Base-by-base conservation (phyloP, 192 early-diverging fungal genomes). In the Gamsiella multidivaricata region DNA sequence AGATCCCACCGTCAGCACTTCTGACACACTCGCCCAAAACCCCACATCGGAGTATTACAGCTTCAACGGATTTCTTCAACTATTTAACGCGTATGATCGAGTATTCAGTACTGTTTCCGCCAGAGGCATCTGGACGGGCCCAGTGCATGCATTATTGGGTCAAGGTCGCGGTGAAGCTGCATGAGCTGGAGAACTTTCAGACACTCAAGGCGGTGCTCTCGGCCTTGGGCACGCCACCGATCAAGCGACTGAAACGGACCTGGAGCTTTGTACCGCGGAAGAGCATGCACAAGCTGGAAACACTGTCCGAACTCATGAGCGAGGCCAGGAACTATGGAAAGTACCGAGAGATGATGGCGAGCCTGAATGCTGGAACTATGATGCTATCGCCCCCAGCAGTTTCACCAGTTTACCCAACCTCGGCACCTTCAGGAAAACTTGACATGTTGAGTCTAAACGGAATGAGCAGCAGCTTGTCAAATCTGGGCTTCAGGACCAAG, bases 11-110 rank as follows among this genome's bases (percentile, higher is more conserved):
- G 5, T 41, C 65, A 4, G 85, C 91, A 25, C 62, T 94, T 3
- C 39, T 91, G 15, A 58, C 67, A 5, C 91, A 94, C 62, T 88
- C 88, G 2, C 81, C 91, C 0, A 84, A 87, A 23, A 71, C 81
- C 23, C 90, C 90, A 0, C 81, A 89, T 46, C 79, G 82, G n/a
- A 80, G 82, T 2, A 84, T 94, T 11, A 87, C 86, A 29, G 87
- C 86, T 0, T 86, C 84, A 15, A 87, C 93, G 17, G 92, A 93
- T 56, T 91, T 91, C 79, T 94, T 94, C 87, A 94, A 94, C 64
- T 93, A 90, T 63, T 54, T 93, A 9, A 90, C 92, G n/a, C 83
- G 91, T 12, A 57, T 91, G 28, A 85, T 94, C 32, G 93, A 94
- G 69, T 86, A 84, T 65, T 86, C 93, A 0, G 88, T 94, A 28